Base-by-base conservation (phyloP, 768 basidiomycete species). In the Sporobolomyces roseus region DNA sequence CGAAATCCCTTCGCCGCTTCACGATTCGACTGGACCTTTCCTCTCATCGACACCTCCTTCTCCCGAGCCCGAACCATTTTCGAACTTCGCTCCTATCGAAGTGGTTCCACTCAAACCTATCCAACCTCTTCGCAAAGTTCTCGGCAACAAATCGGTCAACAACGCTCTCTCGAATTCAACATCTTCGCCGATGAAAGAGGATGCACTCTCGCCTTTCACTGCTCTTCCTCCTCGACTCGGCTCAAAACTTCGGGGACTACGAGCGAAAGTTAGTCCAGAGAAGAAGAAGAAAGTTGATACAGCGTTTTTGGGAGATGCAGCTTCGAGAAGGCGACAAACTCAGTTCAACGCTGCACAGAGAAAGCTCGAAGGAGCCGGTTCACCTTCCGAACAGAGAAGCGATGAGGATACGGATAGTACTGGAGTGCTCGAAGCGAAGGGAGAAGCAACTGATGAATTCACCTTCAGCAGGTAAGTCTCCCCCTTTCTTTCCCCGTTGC, bases 191-290 rank as follows among this genome's bases (percentile, higher is more conserved):
- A 29, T n/a, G 17, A 9, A 29, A 23, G 12, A 45, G 35, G 41
- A 51, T 12, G 33, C 23, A 9, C 61, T 64, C 35, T 61, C 70
- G 35, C 70, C 70, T 8, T 72, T 72, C 54, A 67, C 70, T 3
- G 70, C 70, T 8, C 66, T 72, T 4, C 70, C 70, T 1, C 70
- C 70, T 13, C 63, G 63, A 1, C 46, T 72, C 59, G 48, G 49
- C 13, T 49, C 52, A 23, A 71, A 66, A 41, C 49, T 66, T 3
- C 61, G 64, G 14, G 54, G 49, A 7, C 10, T 27, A 29, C 43
- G 30, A 60, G 56, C 4, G 43, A 7, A 21, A 5, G 6, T 46
- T 19, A 36, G 33, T 35, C 49, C 49, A 4, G 25, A 41, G 29
- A 41, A 38, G 29, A 60, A 64, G 67, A 70, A 68, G 58, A 21